Evolutionary conservation across 164 flowering plant species (phyloP), one percentile per base, ranked within the genome.

Genomic region (Aristolochia contorta): DNA sequence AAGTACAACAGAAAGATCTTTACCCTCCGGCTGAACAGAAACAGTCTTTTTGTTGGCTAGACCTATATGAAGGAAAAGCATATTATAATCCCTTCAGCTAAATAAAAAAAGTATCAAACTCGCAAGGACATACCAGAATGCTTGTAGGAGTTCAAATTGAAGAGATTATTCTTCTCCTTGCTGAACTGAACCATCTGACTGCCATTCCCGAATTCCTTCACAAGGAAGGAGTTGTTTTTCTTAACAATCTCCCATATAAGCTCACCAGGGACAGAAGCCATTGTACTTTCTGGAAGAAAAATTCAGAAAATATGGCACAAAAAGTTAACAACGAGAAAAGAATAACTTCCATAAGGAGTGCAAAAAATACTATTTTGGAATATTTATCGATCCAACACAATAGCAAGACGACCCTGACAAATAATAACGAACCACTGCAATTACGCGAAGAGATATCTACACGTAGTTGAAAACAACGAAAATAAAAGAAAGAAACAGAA

Each of bases 161-260:
- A 89, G 45, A 91, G 95, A 66, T 91, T 91, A 84, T 89, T 89
- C 62, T 67, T 66, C 73, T 88, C 97, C 60, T 78, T 86, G 74
- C 89, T 91, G 75, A 91, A 89, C 79, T 73, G 79, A 15, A 86
- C 80, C 54, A 69, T 68, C 2, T 80, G 80, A 54, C 68, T 71
- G 2, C 92, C 88, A 63, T 82, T 81, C 0, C 95, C 95, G 58
- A 89, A 89, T 79, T 91, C 74, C 81, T 87, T 91, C 62, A 87
- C 86, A 57, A 89, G 75, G 52, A 91, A 89, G 2, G 72, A 78
- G 75, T 82, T 89, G 82, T 91, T 91, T 77, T 70, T 91, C 88
- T 87, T 91, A 73, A 91, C 96, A 54, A 91, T 81, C 83, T 89
- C 93, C 98, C 98, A 92, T 1, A 92, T 68, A 81, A 92, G 68